phyloP scores from a whole-genome alignment of 306 rosid species.

The Vachellia collinsii region DNA sequence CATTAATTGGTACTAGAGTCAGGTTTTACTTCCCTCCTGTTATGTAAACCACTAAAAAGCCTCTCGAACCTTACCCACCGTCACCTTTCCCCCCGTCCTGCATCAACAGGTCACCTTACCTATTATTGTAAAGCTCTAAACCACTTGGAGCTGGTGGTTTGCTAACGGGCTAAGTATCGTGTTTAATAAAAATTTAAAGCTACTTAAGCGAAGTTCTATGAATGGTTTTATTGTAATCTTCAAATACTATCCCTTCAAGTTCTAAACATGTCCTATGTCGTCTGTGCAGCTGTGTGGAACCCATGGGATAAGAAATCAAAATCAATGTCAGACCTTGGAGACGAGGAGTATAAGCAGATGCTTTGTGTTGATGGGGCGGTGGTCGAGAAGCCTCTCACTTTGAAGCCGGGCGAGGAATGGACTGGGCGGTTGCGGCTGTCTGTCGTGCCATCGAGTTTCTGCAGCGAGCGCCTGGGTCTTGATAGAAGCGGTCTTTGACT shows the following conservation, averaged over 20 bases:
- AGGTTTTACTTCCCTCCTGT: too few relatives aligned
- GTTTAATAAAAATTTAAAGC: neutral
- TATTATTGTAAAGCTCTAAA: neutral
- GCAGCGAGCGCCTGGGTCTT: conserved; percentile 66
- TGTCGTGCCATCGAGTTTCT: conserved; percentile 83
- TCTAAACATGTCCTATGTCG: neutral
- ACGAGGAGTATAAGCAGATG: conserved; percentile 92
- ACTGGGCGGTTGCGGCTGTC: conserved; percentile 75
- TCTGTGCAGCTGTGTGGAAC: conserved; percentile 79
- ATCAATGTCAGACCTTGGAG: conserved; percentile 79
- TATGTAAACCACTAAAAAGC: too few relatives aligned
- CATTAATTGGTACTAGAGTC: too few relatives aligned
- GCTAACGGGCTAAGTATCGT: neutral
- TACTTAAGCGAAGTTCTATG: neutral
- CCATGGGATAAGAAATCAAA: conserved; percentile 97
- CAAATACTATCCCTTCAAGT: neutral
- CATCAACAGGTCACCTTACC: neutral
- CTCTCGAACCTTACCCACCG: too few relatives aligned
- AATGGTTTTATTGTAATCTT: neutral
- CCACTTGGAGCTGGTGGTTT: neutral
- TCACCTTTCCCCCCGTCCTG: too few relatives aligned
- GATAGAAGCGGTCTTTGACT: conserved; percentile 44
- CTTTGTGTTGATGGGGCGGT: conserved; percentile 91
- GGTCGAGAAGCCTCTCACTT: conserved; percentile 67
- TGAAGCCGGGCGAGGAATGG: conserved; percentile 98